These are phyloP conservation scores for Hyaloscypha hepaticicola DNA, from an alignment of 495 filamentous ascomycete species.

Conservation along the genomic window DNA sequence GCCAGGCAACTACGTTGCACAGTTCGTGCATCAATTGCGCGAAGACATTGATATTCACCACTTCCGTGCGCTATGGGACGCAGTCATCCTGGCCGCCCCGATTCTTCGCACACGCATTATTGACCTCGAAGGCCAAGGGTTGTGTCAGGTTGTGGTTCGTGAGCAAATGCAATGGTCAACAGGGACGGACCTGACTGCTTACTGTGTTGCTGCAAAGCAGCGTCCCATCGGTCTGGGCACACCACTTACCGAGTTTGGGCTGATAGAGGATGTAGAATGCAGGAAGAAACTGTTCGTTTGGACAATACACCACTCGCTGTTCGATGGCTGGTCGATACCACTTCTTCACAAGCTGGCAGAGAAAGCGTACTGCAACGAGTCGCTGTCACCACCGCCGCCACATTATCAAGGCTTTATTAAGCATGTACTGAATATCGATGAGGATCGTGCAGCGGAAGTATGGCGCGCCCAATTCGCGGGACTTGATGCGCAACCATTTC, in stretches of 20 bases:
- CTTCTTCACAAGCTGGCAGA: conserved; percentile 53
- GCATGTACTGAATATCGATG: conserved; percentile 23
- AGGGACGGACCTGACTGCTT: no score
- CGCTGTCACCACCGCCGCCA: conserved; percentile 30
- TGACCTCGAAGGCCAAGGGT: conserved; percentile 42
- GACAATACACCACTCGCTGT: conserved; percentile 67
- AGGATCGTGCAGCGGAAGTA: conserved; percentile 19
- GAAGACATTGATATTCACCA: conserved; percentile 41
- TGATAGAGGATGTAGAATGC: not conserved
- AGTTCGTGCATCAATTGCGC: conserved; percentile 44
- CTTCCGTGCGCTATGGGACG: conserved; percentile 56
- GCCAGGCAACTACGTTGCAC: conserved; percentile 57
- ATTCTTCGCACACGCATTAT: conserved; percentile 59
- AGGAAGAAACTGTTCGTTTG: conserved; percentile 46
- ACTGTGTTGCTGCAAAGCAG: no score
- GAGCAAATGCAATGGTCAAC: conserved; percentile 26
- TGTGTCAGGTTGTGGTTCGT: conserved; percentile 58
- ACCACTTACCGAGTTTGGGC: no score
- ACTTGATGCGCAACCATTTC: conserved; percentile 31
- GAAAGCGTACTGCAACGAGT: conserved; percentile 30
- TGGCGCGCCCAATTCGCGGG: conserved; percentile 31
- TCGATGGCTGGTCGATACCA: conserved; percentile 64
- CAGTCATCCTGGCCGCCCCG: conserved; percentile 44
- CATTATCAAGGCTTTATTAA: conserved; percentile 31
- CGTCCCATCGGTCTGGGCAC: no score